A percentile compares a stretch with the other conserved stretches of the same genome.
Evolutionary conservation across 331 rosid genomes (phyloP).

Genomic region (Cydonia oblonga): DNA sequence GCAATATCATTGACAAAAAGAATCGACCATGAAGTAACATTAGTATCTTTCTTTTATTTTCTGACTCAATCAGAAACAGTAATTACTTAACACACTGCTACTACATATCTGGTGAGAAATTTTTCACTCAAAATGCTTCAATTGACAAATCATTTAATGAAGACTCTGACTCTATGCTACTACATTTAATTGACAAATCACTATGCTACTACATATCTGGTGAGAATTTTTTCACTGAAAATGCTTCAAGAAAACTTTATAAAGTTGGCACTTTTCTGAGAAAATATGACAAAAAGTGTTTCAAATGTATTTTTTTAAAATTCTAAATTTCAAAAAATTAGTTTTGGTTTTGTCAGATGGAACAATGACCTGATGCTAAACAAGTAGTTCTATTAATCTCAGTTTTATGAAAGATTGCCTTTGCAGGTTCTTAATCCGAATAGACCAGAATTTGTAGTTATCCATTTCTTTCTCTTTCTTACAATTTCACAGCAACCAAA

Average conservation of each 20-base stretch:
- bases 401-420: not conserved
- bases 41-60: not conserved
- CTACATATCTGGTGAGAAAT: too few relatives aligned
- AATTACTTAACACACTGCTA: not conserved
- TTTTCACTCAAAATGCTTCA: not conserved
- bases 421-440: not conserved
- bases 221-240: not conserved
- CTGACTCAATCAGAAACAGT: not conserved
- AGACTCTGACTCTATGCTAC: too few relatives aligned
- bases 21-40: not conserved
- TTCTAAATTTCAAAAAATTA: not conserved
- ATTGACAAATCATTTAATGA: too few relatives aligned
- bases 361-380: not conserved
- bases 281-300: not conserved
- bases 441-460: not conserved
- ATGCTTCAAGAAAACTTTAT: not conserved
- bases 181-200: not conserved
- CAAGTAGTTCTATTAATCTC: not conserved
- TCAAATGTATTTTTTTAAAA: not conserved
- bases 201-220: not conserved
- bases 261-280: not conserved
- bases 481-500: not conserved
- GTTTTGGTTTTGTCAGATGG: not conserved
- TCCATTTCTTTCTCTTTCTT: not conserved
- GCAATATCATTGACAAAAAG: not conserved